A percentile compares a stretch with the other conserved stretches of the same genome.
phyloP scores from a whole-genome alignment of 106 monocot species.

The Acorus calamus region DNA sequence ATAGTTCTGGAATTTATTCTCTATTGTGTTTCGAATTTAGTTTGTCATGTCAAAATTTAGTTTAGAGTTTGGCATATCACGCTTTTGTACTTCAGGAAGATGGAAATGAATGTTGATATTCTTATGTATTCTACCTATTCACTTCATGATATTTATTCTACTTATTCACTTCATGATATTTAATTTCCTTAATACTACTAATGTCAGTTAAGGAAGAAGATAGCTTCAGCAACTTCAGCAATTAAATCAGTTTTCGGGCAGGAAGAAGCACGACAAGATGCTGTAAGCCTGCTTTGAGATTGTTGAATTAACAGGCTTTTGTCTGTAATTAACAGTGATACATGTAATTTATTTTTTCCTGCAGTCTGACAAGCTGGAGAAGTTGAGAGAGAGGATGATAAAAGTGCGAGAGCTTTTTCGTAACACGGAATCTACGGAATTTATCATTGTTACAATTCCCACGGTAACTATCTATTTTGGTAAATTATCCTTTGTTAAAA shows the following conservation, averaged over 20 bases:
- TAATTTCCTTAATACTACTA: too few species aligned
- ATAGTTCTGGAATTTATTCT: too few species aligned
- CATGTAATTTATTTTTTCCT: not conserved
- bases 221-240: slow-evolving; percentile 88
- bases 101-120: too few species aligned
- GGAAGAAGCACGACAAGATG: slow-evolving; percentile 33
- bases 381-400: slow-evolving; percentile 89
- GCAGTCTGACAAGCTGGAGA: slow-evolving; percentile 85
- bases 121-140: too few species aligned
- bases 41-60: too few species aligned
- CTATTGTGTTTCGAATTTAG: too few species aligned
- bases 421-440: slow-evolving; percentile 84
- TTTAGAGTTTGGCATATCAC: too few species aligned
- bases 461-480: slow-evolving; percentile 31
- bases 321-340: not conserved
- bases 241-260: slow-evolving; percentile 98
- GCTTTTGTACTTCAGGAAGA: too few species aligned
- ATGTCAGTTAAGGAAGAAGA: slow-evolving; percentile 26
- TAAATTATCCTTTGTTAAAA: too few species aligned
- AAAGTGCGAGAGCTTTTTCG: slow-evolving; percentile 95
- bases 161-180: too few species aligned
- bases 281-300: slow-evolving; percentile 38
- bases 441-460: slow-evolving; percentile 92
- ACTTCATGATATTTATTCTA: too few species aligned
- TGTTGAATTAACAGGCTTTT: not conserved